Conservation (phyloP, 768 basidiomycete genomes). For the Butyriboletus loyo region DNA sequence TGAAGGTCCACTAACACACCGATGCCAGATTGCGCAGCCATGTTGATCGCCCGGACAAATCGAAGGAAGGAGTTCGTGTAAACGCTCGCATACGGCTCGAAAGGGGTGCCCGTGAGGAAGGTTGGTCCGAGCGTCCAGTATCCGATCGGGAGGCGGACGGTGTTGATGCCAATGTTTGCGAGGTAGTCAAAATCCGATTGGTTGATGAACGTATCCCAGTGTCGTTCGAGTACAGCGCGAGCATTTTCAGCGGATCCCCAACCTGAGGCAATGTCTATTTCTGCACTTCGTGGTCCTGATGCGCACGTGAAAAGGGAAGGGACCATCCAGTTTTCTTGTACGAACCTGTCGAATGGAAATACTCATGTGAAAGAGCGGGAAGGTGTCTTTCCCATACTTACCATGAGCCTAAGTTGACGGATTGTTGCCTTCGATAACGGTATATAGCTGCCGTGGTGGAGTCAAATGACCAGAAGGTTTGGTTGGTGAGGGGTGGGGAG, state of each 20-base stretch:
- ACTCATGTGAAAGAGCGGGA: background rate
- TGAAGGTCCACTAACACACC: constrained; percentile 56
- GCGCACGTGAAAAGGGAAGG: constrained; percentile 64
- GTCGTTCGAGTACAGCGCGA: constrained; percentile 55
- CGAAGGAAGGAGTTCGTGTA: constrained; percentile 40
- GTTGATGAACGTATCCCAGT: constrained; percentile 74
- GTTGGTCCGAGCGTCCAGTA: constrained; percentile 39
- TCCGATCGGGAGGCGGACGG: constrained; percentile 62
- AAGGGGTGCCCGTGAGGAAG: constrained; percentile 36
- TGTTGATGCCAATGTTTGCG: constrained; percentile 52
- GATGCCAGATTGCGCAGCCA: constrained; percentile 39
- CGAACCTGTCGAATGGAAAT: constrained; percentile 46
- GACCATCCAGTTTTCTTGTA: constrained; percentile 74
- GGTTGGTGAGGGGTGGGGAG: constrained; percentile 1
- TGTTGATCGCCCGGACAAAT: constrained; percentile 41
- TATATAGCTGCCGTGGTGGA: constrained; percentile 11
- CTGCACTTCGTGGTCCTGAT: constrained; percentile 46
- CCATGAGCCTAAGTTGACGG: constrained; percentile 24
- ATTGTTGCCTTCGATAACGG: constrained; percentile 21
- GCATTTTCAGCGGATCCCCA: constrained; percentile 38
- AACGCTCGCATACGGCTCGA: constrained; percentile 39
- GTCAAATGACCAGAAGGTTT: constrained; percentile 17
- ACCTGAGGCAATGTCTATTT: constrained; percentile 65
- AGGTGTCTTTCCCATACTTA: background rate
- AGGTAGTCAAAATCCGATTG: constrained; percentile 67